Evolutionary conservation across 139 green algal genomes (phyloP), one percentile per base, ranked within the genome.

Genomic region (Closterium sp.): DNA sequence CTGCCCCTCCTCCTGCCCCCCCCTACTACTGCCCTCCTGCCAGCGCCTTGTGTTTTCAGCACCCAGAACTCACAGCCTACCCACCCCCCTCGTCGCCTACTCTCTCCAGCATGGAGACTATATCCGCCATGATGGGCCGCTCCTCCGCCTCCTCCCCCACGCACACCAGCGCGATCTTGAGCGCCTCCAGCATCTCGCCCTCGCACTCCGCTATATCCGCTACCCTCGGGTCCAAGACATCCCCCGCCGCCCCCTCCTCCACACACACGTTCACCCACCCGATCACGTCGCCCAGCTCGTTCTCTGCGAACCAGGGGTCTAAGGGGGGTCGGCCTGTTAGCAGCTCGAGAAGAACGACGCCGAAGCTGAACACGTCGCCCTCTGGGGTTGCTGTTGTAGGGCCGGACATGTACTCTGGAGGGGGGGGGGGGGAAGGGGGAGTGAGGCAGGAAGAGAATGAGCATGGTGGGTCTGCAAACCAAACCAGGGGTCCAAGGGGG

Each of bases 111-210:
- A 66, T 66, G 12, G 43, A 19, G 1, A 66, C 43, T 66, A 66
- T 66, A 21, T 66, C 43, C 4, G 3, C 9, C 43, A 85, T 85
- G n/a, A 21, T 31, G 1, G 81, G 81, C 7, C 81, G 81, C 21
- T 85, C 81, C n/a, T 85, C 81, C 81, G 81, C 81, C n/a, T 85
- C 81, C 81, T 85, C 81, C 81, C n/a, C 81, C 81, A 85, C 81
- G 23, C 81, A 85, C 21, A 85, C n/a, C 0, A 85, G 28, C n/a
- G 81, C 81, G 31, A 85, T 32, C 81, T 85, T 85, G 3, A 85
- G 28, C 81, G 31, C 30, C 81, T 85, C n/a, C 81, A 85, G 81
- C 81, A 85, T 85, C 81, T 85, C 81, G 23, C 30, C 81, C 81
- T 31, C 81, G 2, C 81, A 85, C 83, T 86, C 83, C 7, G 30